Evolutionary conservation across 1,284 basidiomycete genomes (phyloP), one percentile per base, ranked within the genome.

Genomic region (Cryptococcus sp.): DNA sequence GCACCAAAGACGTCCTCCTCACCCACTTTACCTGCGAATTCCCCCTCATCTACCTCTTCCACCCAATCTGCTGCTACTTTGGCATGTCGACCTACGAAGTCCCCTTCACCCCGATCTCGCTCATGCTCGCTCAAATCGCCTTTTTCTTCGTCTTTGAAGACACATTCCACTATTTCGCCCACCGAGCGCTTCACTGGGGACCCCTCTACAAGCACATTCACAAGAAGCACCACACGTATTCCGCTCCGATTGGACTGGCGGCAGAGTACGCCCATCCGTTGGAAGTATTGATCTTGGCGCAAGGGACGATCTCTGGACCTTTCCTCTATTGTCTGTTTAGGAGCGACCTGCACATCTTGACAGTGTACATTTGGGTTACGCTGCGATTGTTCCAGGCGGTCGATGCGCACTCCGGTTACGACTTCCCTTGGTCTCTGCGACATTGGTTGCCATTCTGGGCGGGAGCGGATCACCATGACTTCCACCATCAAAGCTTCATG

Each of bases 81-180:
- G 93, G 90, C 62, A 87, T 98, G 84, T 75, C 81, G 36, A 97
- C 94, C 1, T 88, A 89, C 76, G 60, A 71, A 49, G 86, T 98
- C 2, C 94, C 94, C 1, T 91, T 98, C 78, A 89, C 93, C 0
- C 68, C 79, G 0, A 76, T 79, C 72, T 76, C 77, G 58, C 77
- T 79, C 26, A 86, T 92, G 79, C 73, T 79, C 0, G 84, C 81
- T 42, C 94, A 97, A 71, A 76, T 97, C 53, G 83, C 82, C 26
- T 74, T 91, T 57, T 98, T 97, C 79, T 97, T 98, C 74, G 78
- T 95, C 63, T 92, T 97, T 59, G 95, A 98, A 75, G 94, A 97
- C 73, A 82, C 85, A 60, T 95, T 88, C 80, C 92, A 95, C 45
- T 65, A 61, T 56, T 72, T 69, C 60, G 91, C 89, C 11, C 93